Percentiles rank a stretch among this genome's conserved stretches.
These are phyloP conservation scores for Pythium monospermum DNA, from an alignment of 352 stramenopile genomes.

Conservation along the genomic window DNA sequence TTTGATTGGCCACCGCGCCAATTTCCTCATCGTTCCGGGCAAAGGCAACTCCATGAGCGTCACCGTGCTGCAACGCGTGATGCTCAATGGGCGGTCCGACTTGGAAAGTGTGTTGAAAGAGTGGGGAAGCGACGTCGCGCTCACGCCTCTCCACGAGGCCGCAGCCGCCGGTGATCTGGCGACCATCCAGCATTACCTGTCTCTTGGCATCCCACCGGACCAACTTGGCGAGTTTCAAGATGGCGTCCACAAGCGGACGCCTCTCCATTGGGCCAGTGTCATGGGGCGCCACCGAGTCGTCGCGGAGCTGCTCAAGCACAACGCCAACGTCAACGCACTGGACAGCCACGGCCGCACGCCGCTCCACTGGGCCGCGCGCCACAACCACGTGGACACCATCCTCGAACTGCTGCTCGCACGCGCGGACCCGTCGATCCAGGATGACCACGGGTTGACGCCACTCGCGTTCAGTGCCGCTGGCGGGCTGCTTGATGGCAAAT, in stretches of 20 bases:
- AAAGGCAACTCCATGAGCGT: slow-evolving; percentile 58
- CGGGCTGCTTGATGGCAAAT: slow-evolving; percentile 36
- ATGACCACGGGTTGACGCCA: slow-evolving; percentile 60
- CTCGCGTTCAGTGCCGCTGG: slow-evolving; percentile 58
- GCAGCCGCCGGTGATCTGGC: slow-evolving; percentile 49
- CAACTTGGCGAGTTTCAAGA: slow-evolving; percentile 68
- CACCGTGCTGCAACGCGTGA: slow-evolving; percentile 66
- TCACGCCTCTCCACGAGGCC: slow-evolving; percentile 72
- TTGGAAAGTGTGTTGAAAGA: slow-evolving; percentile 55
- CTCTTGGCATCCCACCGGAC: slow-evolving; percentile 48
- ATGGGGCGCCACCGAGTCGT: slow-evolving; percentile 59
- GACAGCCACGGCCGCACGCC: slow-evolving; percentile 57
- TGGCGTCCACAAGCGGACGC: slow-evolving; percentile 51
- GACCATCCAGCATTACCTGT: slow-evolving; percentile 48
- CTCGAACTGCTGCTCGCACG: slow-evolving; percentile 43
- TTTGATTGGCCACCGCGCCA: slow-evolving; percentile 59
- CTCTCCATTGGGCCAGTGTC: slow-evolving; percentile 71
- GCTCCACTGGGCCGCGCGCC: slow-evolving; percentile 72
- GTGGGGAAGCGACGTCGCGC: slow-evolving; percentile 70
- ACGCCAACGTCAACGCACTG: slow-evolving; percentile 54
- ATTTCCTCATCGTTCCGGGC: slow-evolving; percentile 62
- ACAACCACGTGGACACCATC: slow-evolving; percentile 58
- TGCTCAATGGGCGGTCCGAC: slow-evolving; percentile 53
- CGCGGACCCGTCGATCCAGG: slow-evolving; percentile 45
- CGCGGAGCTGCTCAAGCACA: slow-evolving; percentile 34